These are phyloP conservation scores for Xerocomellus dryophilus DNA, from an alignment of 768 basidiomycete species.

Conservation along the genomic window DNA sequence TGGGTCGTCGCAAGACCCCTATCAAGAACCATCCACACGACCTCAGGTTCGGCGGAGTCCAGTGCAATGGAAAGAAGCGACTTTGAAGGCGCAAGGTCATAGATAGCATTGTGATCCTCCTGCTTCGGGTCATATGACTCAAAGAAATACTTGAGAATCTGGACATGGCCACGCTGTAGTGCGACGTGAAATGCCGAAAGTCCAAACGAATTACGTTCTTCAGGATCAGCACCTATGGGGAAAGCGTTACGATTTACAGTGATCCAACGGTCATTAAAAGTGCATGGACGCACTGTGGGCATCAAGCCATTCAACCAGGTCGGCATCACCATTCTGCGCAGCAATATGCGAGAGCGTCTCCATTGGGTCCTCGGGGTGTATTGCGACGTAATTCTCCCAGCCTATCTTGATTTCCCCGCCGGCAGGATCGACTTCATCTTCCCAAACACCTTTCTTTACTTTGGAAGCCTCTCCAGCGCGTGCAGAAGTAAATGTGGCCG, in stretches of 20 bases:
- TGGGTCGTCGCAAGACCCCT: slow-evolving; percentile 47
- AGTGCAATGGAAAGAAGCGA: slow-evolving; percentile 56
- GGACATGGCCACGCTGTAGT: slow-evolving; percentile 48
- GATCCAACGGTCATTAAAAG: slow-evolving; percentile 23
- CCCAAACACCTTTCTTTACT: slow-evolving; percentile 67
- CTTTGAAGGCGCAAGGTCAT: slow-evolving; percentile 39
- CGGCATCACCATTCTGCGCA: slow-evolving; percentile 49
- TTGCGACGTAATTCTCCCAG: slow-evolving; percentile 49
- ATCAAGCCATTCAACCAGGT: slow-evolving; percentile 66
- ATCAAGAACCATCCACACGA: slow-evolving; percentile 62
- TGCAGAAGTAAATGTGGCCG: slow-evolving; percentile 63
- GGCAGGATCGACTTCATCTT: slow-evolving; percentile 65
- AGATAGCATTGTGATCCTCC: slow-evolving; percentile 48
- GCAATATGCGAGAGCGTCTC: slow-evolving; percentile 75
- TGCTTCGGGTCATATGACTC: slow-evolving; percentile 55
- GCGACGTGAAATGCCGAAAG: slow-evolving; percentile 68
- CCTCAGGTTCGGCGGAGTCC: slow-evolving; percentile 58
- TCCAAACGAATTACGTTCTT: slow-evolving; percentile 59
- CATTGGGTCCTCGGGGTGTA: slow-evolving; percentile 47
- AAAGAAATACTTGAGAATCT: slow-evolving; percentile 60
- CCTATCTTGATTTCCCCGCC: slow-evolving; percentile 66
- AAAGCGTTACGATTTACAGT: slow-evolving; percentile 18
- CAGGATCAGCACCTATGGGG: slow-evolving; percentile 62
- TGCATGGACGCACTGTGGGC: slow-evolving; percentile 55
- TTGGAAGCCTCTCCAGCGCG: slow-evolving; percentile 47